Base-by-base conservation (phyloP, 306 rosid genomes). In the Citrullus amarus region DNA sequence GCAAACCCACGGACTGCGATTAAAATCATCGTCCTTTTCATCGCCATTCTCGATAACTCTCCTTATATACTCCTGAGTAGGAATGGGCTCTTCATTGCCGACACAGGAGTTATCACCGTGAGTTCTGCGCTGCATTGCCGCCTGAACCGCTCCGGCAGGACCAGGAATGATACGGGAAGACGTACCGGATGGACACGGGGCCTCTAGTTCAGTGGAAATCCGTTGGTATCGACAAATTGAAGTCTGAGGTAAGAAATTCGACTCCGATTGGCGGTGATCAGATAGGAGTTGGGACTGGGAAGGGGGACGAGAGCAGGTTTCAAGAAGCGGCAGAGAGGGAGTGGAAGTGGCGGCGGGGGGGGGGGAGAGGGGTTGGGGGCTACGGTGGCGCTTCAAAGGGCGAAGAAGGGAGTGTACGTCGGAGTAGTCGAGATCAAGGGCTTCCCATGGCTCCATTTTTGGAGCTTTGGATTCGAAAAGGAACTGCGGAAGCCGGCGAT, bases 121-220 rank as follows among this genome's bases (percentile, higher is more conserved):
- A 71, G 79, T 75, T 82, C 84, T 80, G 43, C 88, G 96, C 67
- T 81, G 87, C 88, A 89, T 88, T 62, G 92, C 96, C 6, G 89
- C 82, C 77, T 92, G 98, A 43, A 90, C 81, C 0, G 85, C 84
- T 50, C 96, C 93, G 75, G 98, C 98, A 6, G 97, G 98, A 4
- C 96, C 97, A 0, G 96, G 95, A 87, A 94, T 88, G 36, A 86
- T 84, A 13, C 25, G 43, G 36, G 71, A 73, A 20, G 84, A 36
- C 5, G 85, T 1, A 2, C 80, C 4, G 5, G 81, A 25, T 15
- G 75, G 43, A 39, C 71, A 56, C 10, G 80, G 4, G 41, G 65
- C 56, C 69, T 75, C 66, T 30, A 68, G 28, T 44, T 28, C 43
- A 43, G 80, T 11, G 38, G 78, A 2, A 75, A 48, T 22, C 18